phyloP scores from a whole-genome alignment of 1,139 yeast species.

The Pichia sp. region DNA sequence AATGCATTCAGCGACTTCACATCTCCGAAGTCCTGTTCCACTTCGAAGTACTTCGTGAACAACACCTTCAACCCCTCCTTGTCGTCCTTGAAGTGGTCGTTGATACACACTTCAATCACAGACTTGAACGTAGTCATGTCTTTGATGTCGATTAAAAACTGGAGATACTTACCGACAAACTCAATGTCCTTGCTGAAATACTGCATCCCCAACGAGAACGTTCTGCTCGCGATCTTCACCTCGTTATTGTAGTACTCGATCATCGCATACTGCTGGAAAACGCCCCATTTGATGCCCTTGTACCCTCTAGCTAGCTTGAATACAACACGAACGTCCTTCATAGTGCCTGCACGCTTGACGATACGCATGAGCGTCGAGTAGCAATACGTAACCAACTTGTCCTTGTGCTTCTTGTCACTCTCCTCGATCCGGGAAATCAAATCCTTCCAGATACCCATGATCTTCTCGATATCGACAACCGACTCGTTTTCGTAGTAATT shows the following conservation, averaged over 20 bases:
- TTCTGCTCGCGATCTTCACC: constrained; percentile 67
- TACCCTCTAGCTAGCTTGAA: constrained; percentile 60
- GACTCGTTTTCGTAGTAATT: constrained; percentile 63
- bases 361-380: constrained; percentile 61
- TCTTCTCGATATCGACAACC: constrained; percentile 45
- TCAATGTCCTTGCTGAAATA: constrained; percentile 50
- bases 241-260: constrained; percentile 71
- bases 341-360: constrained; percentile 59
- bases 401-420: constrained; percentile 17
- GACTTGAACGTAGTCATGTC: constrained; percentile 84
- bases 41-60: constrained; percentile 42
- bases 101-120: constrained; percentile 65
- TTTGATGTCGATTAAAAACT: constrained; percentile 66
- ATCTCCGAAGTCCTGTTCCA: constrained; percentile 62
- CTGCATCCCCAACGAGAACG: constrained; percentile 79
- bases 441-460: constrained; percentile 50
- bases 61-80: constrained; percentile 44
- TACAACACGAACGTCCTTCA: constrained; percentile 69
- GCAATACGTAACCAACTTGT: constrained; percentile 45
- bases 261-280: constrained; percentile 79
- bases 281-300: constrained; percentile 61
- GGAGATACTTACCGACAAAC: constrained; percentile 68
- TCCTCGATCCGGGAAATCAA: constrained; percentile 44
- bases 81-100: constrained; percentile 36
- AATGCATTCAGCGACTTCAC: constrained; percentile 64